Base-by-base conservation (phyloP, 1,284 basidiomycete species). In the Pholiota adiposa region DNA sequence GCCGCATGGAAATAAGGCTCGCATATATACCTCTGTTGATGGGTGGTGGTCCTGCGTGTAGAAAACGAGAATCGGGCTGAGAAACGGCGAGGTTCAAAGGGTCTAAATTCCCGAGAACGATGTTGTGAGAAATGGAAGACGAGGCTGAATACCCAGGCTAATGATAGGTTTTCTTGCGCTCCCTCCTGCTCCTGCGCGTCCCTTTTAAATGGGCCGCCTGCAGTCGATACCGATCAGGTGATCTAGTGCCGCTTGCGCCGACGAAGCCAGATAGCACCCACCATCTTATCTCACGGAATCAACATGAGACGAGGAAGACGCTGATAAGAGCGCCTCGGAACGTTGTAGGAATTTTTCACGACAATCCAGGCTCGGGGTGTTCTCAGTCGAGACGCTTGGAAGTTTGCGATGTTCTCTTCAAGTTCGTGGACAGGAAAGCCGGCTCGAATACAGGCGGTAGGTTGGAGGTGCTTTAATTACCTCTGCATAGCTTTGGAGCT, bases 11-110 rank as follows among this genome's bases (percentile, higher is more conserved):
- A n/a, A 46, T 46, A 46, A 46, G 44, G 23, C 27, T 4, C 16
- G 44, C 27, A 46, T 46, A 46, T 46, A 46, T 46, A 46, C 44
- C 44, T 46, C 44, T 46, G 12, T 46, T 46, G 44, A 46, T 25
- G 21, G 3, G 12, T 46, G 16, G 18, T 46, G 44, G 25, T 4
- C 44, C 44, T 46, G 6, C 27, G 21, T 46, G 43, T 16, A 12
- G 27, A 46, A 46, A 16, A 11, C 3, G 36, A 46, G 23, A 46
- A 11, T 9, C 12, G n/a, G 44, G 21, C 5, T 43, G 41, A 8
- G 41, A 25, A 11, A 27, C 23, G 14, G 23, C 16, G 25, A 29
- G 7, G 21, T 16, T 23, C 4, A 23, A 46, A 27, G 40, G 41
- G 41, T 11, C 4, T 46, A 7, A 4, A 5, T 27, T 46, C 43